Evolutionary conservation across 306 rosid species (phyloP).

Genomic region (Begonia peltatifolia): DNA sequence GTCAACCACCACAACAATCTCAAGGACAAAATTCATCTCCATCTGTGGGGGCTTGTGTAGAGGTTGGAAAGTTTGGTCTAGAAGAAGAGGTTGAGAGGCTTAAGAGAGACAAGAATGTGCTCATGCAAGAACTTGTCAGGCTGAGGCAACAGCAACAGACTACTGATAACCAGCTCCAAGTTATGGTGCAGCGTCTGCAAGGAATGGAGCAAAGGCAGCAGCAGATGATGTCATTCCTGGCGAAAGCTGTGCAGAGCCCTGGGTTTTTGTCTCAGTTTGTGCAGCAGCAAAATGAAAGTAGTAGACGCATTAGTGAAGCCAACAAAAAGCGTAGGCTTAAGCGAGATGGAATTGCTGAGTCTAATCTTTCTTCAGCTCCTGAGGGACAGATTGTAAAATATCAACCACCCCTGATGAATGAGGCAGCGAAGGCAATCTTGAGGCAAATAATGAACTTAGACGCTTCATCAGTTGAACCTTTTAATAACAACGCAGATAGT

Average conservation of each 20-base stretch:
- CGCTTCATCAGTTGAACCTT: conserved; percentile 37
- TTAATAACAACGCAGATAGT: conserved; percentile 25
- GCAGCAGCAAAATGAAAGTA: conserved; percentile 84
- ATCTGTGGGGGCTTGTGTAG: conserved; percentile 81
- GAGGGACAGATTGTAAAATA: conserved; percentile 86
- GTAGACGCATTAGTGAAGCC: conserved; percentile 57
- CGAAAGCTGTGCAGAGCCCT: conserved; percentile 95
- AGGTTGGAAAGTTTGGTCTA: conserved; percentile 94
- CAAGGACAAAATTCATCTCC: conserved; percentile 60
- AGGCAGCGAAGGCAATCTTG: conserved; percentile 64
- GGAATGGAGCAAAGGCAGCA: conserved; percentile 99
- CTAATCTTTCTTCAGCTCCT: conserved; percentile 29
- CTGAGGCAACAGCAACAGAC: conserved; percentile 96
- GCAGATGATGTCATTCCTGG: conserved; percentile 98
- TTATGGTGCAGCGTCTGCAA: conserved; percentile 87
- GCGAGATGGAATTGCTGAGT: conserved; percentile 56
- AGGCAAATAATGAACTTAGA: conserved; percentile 68
- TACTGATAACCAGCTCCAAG: conserved; percentile 83
- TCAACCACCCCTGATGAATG: conserved; percentile 73
- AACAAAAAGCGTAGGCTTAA: conserved; percentile 79
- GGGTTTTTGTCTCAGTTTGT: conserved; percentile 89
- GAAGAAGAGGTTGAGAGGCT: conserved; percentile 98
- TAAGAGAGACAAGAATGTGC: conserved; percentile 93
- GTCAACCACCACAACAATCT: conserved; percentile 32
- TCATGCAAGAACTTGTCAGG: conserved; percentile 96